A percentile compares a stretch with the other conserved stretches of the same genome.
Evolutionary conservation across 805 yeast species (phyloP).

Genomic region (Saccharomycopsis microspora): DNA sequence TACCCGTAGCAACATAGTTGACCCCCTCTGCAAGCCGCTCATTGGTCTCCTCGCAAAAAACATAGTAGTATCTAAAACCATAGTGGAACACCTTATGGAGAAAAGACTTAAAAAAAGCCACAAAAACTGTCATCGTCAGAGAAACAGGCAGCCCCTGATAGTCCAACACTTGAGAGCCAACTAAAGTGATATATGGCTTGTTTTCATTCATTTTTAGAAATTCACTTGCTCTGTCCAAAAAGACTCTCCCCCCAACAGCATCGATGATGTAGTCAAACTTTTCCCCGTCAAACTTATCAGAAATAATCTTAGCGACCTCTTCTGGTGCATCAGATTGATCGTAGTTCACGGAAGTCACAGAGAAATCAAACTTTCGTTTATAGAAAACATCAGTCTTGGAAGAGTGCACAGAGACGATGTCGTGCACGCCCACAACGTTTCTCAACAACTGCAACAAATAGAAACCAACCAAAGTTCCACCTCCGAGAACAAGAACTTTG

Average conservation of each 20-base stretch:
- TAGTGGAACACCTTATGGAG: neutral
- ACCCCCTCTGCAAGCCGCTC: slow-evolving; percentile 31
- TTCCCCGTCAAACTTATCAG: slow-evolving; percentile 14
- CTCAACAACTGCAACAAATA: slow-evolving; percentile 49
- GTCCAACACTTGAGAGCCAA: slow-evolving; percentile 46
- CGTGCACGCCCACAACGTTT: slow-evolving; percentile 30
- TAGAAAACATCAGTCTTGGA: slow-evolving; percentile 35
- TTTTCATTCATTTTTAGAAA: slow-evolving; percentile 3
- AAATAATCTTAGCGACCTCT: slow-evolving; percentile 1
- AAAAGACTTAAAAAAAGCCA: neutral
- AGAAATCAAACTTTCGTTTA: slow-evolving; percentile 16
- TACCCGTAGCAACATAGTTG: slow-evolving; percentile 35
- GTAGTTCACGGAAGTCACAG: slow-evolving; percentile 8
- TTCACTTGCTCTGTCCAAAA: slow-evolving; percentile 22
- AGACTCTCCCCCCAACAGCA: slow-evolving; percentile 53
- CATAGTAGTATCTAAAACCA: neutral
- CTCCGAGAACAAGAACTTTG: slow-evolving; percentile 61
- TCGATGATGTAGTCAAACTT: slow-evolving; percentile 59
- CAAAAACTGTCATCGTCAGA: neutral
- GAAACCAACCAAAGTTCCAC: slow-evolving; percentile 64
- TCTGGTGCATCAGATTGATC: slow-evolving; percentile 1
- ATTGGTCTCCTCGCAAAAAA: neutral
- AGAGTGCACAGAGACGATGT: slow-evolving; percentile 46
- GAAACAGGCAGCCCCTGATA: slow-evolving; percentile 20
- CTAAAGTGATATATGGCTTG: slow-evolving; percentile 40